Evolutionary conservation across 352 stramenopile genomes (phyloP), one percentile per base, ranked within the genome.

Genomic region (Bremia lactucae): DNA sequence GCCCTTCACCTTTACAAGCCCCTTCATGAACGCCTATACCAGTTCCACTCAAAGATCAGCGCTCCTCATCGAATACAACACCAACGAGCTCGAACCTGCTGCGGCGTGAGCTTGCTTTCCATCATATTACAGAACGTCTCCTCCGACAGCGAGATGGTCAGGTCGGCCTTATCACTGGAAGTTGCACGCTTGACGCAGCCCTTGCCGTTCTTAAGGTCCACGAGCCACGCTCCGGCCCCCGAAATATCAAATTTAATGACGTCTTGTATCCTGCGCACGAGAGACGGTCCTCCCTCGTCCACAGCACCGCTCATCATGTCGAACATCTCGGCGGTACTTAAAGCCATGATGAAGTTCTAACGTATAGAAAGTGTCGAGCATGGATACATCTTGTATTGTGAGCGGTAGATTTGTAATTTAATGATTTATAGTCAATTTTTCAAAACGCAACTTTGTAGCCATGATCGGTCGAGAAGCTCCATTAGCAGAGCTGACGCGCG

Each of bases 1-100:
- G 41, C 90, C 90, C 64, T 96, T 96, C 52, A 97, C 90, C 64
- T 96, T 96, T 38, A 97, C 64, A 41, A 95, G 77, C 10, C 85
- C 84, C 68, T 96, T 94, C 86, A 96, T 94, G 59, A 96, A 96
- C 26, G 90, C 89, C 65, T 65, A 35, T 26, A 49, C 4, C n/a
- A n/a, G n/a, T 16, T 16, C 28, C 33, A 31, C 10, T 20, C 21
- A 20, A 14, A 46, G 0, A 15, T 33, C 11, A 33, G 11, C 28
- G n/a, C 4, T 33, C 4, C 7, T 33, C 15, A 16, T 16, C 2
- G 11, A 3, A 33, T 16, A 33, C n/a, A 33, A 5, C 6, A 33
- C 1, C 0, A 36, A 8, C 3, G 8, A 19, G 9, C 9, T 2
- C 22, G 3, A 2, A 65, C 55, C 46, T 86, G 74, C 60, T 97